Base-by-base conservation (phyloP, 345 rosid genomes). In the Moricandia arvensis region DNA sequence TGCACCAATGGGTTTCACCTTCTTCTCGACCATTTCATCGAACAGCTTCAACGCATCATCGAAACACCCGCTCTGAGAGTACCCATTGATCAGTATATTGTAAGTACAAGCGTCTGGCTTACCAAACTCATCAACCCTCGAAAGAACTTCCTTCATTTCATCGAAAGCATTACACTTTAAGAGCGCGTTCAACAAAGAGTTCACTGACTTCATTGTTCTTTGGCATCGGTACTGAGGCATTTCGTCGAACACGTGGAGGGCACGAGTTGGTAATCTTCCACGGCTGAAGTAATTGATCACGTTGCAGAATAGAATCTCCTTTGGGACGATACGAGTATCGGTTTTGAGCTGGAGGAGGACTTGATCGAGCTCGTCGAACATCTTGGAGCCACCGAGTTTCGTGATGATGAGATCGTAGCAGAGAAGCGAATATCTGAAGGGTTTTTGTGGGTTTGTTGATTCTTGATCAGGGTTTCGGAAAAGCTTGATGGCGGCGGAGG, bases 321-420 rank as follows among this genome's bases (percentile, higher is more conserved):
- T 80, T 0, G 96, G 88, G 5, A 74, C 62, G 45, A 90, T 37
- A 0, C 83, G 79, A 31, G 84, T 82, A 37, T 91, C 91, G 3
- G 18, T n/a, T 38, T 84, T 84, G 69, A 93, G 93, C 66, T 83
- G 88, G 13, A 66, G 73, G 68, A 93, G 97, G 74, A 88, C 59
- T 4, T 80, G 45, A 18, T 85, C 86, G 80, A 93, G 85, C 77
- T 93, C 89, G 2, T 84, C 63, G 61, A 90, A 91, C 96, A 87
- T 84, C 79, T 86, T 90, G 77, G 90, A 90, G 6, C 87, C 77
- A 16, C 94, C 94, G 6, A 93, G 97, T 81, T 87, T 93, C 54
- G 86, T 80, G 79, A 91, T 85, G 77, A 87, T 86, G 83, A 93
- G 75, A 72, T 93, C 98, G 66, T 91, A 91, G 76, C 87, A 85